phyloP scores from a whole-genome alignment of 2,329 filamentous ascomycete genomes.

The Dichotomopilus funicola region DNA sequence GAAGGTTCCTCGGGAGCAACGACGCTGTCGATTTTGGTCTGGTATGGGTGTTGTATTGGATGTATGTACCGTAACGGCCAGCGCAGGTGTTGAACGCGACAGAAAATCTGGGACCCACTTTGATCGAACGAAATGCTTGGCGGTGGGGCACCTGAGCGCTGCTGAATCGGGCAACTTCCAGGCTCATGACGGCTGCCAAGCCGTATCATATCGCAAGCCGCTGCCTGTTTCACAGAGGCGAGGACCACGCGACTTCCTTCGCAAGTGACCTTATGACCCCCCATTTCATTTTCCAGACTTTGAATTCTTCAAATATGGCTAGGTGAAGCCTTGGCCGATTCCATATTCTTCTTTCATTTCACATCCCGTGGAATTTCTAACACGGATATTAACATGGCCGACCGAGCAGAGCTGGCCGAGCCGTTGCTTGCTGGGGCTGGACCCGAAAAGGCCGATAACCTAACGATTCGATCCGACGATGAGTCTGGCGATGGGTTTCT shows the following conservation, averaged over 20 bases:
- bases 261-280: too few species aligned
- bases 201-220: neutral
- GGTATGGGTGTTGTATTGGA: neutral
- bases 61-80: neutral
- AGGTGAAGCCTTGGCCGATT: neutral
- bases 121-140: constrained; percentile 2
- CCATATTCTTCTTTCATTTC: neutral
- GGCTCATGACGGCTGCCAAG: constrained; percentile 11
- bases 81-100: constrained; percentile 2
- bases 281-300: too few species aligned
- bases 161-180: constrained; percentile 14
- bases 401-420: neutral
- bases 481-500: too few species aligned
- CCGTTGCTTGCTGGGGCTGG: neutral
- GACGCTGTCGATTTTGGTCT: neutral
- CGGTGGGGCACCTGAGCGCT: neutral
- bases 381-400: neutral
- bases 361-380: neutral
- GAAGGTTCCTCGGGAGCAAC: too few species aligned
- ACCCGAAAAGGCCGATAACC: neutral
- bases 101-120: constrained; percentile 13
- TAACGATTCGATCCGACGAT: too few species aligned
- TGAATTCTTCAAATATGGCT: neutral
- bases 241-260: too few species aligned
- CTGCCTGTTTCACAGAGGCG: neutral